Base-by-base conservation (phyloP, 257 asterid genomes). In the Gentiana straminea region DNA sequence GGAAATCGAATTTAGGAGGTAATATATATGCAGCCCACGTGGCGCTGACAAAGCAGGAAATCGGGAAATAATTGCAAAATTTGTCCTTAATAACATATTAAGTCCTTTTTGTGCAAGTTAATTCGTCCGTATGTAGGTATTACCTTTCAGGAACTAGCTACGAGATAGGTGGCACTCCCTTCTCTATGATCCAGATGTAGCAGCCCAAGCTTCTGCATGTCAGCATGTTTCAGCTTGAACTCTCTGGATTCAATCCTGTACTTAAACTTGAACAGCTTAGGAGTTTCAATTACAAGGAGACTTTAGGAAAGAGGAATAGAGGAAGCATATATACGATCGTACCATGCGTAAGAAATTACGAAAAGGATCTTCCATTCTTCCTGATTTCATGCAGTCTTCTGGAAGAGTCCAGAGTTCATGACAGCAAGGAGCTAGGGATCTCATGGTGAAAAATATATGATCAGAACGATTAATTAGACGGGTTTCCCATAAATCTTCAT, bases 81-180 rank as follows among this genome's bases (percentile, higher is more conserved):
- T 15, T 15, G 24, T 15, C 24, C 24, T 15, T 15, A 15, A 15
- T 15, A 15, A 15, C 24, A 15, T 15, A 15, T 15, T 15, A 15
- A 15, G 24, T 15, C 24, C 24, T 15, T 15, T 15, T 15, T 15
- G 24, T 15, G 24, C 24, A 15, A 15, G 24, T 15, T 15, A 15
- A 15, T 15, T 15, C 24, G 24, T 15, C 24, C 24, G 24, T 15
- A n/a, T n/a, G n/a, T n/a, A n/a, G n/a, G n/a, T n/a, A n/a, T 71
- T 64, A 78, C 91, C 57, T 75, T 78, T 57, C 79, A 54, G 58
- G 95, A 92, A 70, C 79, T 84, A 70, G n/a, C n/a, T n/a, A n/a
- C 84, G 63, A 55, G 82, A 78, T 64, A 78, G 95, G 60, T 87
- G 96, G 98, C 60, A 79, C 61, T 72, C 94, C 63, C 95, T 92